Evolutionary conservation across 805 yeast species (phyloP), one percentile per base, ranked within the genome.

Genomic region (Candida caryicola): DNA sequence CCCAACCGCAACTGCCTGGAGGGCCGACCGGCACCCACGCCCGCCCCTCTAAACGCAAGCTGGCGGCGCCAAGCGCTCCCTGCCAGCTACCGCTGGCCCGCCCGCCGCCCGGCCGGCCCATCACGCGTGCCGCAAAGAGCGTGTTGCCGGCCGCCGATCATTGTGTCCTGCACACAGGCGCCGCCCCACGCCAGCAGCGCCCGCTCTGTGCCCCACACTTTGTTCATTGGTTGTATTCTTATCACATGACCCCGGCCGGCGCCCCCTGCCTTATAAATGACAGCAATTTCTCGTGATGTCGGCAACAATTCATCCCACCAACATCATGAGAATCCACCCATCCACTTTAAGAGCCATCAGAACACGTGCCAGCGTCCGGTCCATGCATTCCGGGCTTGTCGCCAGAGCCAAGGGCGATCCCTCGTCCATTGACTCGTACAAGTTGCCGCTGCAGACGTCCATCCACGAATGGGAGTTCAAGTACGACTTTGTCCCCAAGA

Each of bases 341-440:
- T 16, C 17, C 9, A 17, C 29, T 25, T 10, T 18, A 7, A 23
- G 29, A 33, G 23, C 35, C 14, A n/a, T 18, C 35, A 21, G 23
- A 12, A 28, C 36, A 4, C 25, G 35, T 14, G 15, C 21, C 33
- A 16, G 10, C 18, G 14, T 13, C 33, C 38, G 45, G 26, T 34
- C 34, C 2, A 25, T 42, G 17, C 42, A 38, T 28, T 9, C 25
- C 23, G n/a, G 33, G 13, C 29, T 21, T 3, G 5, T 23, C 17
- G 18, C 25, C 12, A 25, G 32, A 25, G 77, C 79, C 25, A 79
- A 79, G 51, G 79, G 79, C 35, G 84, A 79, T 48, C 38, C 60
- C 4, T 77, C 83, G 6, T 73, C 77, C 28, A 79, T 79, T 44
- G 85, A 80, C 53, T 73, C 71, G 31, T 77, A 62, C 59, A 73